Evolutionary conservation across 306 rosid species (phyloP), one percentile per base, ranked within the genome.

Genomic region (Vicia villosa): DNA sequence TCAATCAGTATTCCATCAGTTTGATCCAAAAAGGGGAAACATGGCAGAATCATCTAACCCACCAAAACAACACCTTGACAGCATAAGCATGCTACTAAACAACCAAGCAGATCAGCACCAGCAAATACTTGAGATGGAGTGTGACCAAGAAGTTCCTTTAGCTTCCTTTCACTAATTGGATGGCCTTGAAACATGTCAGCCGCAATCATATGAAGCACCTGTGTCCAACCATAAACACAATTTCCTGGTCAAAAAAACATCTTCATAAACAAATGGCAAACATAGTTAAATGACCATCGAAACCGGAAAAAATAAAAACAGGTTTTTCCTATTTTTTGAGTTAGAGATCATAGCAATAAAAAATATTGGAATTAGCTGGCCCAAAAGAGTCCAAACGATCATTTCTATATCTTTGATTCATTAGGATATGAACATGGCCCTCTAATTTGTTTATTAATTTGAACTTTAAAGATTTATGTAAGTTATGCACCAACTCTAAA

Each of bases 151-250:
- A 92, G 90, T 74, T 89, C 98, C 78, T 92, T 92, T 6, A 92
- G 92, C 80, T 92, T 92, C 55, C 91, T 89, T 80, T 92, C 80
- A 84, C 96, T 83, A 63, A 92, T 82, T 6, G 96, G 96, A 82
- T 92, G 98, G 62, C 95, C 98, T 79, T 87, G 73, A 68, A 92
- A 92, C 77, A 92, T 76, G 85, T 89, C 91, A 70, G 83, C 89
- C n/a, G 89, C 88, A 11, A 92, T 90, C 91, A 89, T 73, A 67
- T 92, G 89, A 47, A 92, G 92, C 63, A 92, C 98, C 98, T 92
- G 89, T n/a, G 9, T 50, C 55, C 8, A 70, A 10, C 37, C 20
- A 34, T 17, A 63, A 40, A 76, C 63, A 34, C 30, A 63, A 58
- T 52, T 26, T 38, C 40, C n/a, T 30, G 26, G 41, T 22, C 66